Evolutionary conservation across 768 basidiomycete species (phyloP).

Genomic region (Termitomyces sp.): DNA sequence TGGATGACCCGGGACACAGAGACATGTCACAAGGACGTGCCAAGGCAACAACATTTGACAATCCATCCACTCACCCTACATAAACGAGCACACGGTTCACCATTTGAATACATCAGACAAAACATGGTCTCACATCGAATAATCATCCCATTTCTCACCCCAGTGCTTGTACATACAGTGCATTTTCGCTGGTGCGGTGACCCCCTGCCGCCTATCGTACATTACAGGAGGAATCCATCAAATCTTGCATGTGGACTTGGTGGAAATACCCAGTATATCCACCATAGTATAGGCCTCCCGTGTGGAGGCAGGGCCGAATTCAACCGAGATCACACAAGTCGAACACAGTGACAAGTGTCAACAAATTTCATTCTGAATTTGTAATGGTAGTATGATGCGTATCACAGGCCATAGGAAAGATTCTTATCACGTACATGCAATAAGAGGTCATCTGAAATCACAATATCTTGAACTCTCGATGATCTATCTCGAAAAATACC

Average conservation of each 20-base stretch:
- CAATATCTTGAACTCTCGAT: background rate
- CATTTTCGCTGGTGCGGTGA: background rate
- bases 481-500: background rate
- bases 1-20: background rate
- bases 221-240: too few species aligned
- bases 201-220: background rate
- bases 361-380: background rate
- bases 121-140: background rate
- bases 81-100: background rate
- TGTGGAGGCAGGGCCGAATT: background rate
- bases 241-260: background rate
- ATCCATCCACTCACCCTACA: too few species aligned
- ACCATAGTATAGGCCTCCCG: background rate
- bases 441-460: too few species aligned
- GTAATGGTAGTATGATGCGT: background rate
- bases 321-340: background rate
- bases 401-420: background rate
- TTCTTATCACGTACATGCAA: background rate
- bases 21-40: background rate
- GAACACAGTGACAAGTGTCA: background rate
- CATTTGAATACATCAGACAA: background rate
- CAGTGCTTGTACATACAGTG: background rate
- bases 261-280: background rate
- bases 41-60: too few species aligned
- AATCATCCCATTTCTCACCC: background rate